phyloP scores from a whole-genome alignment of 176 grass and related monocot genomes.

The Bothriochloa decipiens region DNA sequence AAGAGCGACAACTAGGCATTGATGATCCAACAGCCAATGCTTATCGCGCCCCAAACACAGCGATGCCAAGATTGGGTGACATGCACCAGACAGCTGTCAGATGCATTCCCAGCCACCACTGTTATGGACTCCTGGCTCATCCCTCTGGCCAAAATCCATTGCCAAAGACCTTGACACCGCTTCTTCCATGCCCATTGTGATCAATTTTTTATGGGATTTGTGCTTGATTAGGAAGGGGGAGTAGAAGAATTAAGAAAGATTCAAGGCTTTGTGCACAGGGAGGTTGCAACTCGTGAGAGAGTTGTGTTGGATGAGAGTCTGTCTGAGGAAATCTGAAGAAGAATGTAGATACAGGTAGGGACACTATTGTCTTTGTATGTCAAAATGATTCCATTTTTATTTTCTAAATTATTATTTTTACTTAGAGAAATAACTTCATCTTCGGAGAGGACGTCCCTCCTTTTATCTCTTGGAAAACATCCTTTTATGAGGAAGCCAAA shows the following conservation, averaged over 20 bases:
- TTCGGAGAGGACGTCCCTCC: too few species aligned
- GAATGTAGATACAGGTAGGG: background rate
- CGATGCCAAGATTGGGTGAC: background rate
- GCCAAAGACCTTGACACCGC: background rate
- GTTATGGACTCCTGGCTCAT: background rate
- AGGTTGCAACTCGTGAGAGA: background rate
- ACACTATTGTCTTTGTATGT: slow-evolving; percentile 2
- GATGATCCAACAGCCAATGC: background rate
- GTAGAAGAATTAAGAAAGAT: background rate
- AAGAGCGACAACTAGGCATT: background rate
- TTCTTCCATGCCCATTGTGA: background rate
- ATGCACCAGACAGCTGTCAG: background rate
- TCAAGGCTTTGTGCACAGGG: background rate
- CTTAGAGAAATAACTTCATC: background rate
- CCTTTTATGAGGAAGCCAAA: too few species aligned
- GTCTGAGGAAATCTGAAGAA: background rate
- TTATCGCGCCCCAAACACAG: background rate
- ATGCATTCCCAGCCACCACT: background rate
- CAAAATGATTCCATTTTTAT: background rate
- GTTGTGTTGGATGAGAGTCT: background rate
- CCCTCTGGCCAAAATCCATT: background rate
- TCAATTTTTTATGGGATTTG: background rate
- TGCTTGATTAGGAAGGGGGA: background rate
- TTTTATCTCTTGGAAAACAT: too few species aligned
- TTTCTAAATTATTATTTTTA: background rate